Evolutionary conservation across 2,329 filamentous ascomycete genomes (phyloP).

Genomic region (Pyrenophora graminea): DNA sequence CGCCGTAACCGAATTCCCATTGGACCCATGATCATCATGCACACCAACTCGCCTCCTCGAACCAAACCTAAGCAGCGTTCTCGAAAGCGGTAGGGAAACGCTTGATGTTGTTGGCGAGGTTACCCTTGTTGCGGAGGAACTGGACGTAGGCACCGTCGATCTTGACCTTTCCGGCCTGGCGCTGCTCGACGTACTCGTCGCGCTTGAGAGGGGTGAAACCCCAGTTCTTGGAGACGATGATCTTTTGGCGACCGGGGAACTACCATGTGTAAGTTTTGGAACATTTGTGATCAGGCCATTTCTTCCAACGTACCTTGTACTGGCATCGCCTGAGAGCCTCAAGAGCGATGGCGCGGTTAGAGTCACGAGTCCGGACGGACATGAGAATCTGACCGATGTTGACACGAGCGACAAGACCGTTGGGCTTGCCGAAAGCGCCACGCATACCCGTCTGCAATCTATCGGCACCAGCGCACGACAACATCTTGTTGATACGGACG

Average conservation of each 20-base stretch:
- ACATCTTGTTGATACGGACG: constrained; percentile 99
- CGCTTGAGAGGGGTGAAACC: constrained; percentile 98
- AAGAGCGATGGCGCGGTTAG: constrained; percentile 87
- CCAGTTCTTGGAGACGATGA: constrained; percentile 99
- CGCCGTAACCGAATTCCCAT: constrained; percentile 46
- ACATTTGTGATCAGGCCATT: not conserved
- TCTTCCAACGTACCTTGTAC: constrained; percentile 71
- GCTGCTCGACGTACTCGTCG: constrained; percentile 96
- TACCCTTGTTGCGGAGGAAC: constrained; percentile 95
- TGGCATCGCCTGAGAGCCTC: constrained; percentile 98
- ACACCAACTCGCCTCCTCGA: constrained; percentile 24
- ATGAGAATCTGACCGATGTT: constrained; percentile 99
- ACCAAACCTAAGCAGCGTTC: constrained; percentile 39
- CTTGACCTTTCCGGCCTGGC: constrained; percentile 90
- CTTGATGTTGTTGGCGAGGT: constrained; percentile 82
- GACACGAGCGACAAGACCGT: constrained; percentile 98
- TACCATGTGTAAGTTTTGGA: constrained; percentile 11
- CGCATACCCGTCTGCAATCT: constrained; percentile 99
- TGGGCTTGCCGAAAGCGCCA: constrained; percentile 99
- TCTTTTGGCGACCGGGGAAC: constrained; percentile 99
- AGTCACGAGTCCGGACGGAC: constrained; percentile 95
- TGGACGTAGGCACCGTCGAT: constrained; percentile 99
- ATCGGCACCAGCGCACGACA: constrained; percentile 99
- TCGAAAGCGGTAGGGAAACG: constrained; percentile 92
- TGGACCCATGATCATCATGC: constrained; percentile 39